Base-by-base conservation (phyloP, 2,329 filamentous ascomycete species). In the Penicillium decumbens region DNA sequence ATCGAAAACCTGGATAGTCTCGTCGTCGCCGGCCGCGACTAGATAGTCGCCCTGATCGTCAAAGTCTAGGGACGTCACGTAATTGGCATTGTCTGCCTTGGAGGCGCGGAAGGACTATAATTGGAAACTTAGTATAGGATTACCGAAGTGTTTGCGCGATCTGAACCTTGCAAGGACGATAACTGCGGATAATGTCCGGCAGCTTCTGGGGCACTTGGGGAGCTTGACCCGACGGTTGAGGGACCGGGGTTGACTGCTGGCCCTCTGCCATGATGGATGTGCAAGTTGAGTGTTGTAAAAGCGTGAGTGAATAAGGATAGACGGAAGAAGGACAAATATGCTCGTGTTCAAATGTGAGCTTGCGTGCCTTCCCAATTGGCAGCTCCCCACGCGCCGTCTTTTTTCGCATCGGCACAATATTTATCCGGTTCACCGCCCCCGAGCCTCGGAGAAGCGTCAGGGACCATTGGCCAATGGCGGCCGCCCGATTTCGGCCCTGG, bases 1-100 rank as follows among this genome's bases (percentile, higher is more conserved):
- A 63, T 93, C 95, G 75, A 95, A 98, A 28, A 98, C 85, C 65
- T 97, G 91, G 55, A 98, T 88, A 3, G 89, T 95, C 68, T 96
- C 91, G 70, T 98, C 93, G 74, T 89, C 90, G 59, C 91, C 88
- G 5, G 90, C 89, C 0, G 91, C 88, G 72, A 98, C 89, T 51
- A 95, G 81, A 43, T 92, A 87, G 70, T 96, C 90, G 69, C 93
- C 93, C 38, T 88, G 87, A 73, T 97, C 91, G 70, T 97, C 91
- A 67, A 95, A 98, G 75, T 98, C 92, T 61, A 98, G 82, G 1
- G 92, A 97, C 7, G 93, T 87, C 51, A 96, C 83, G 57, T 84
- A 79, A 3, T 84, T 82, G 43, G 58, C 62, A 45, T 54, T 56
- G 37, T 72, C 73, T 58, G 66, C 67, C 60, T 71, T 75, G 39